phyloP scores from a whole-genome alignment of 2,329 filamentous ascomycete genomes.

The Clonostachys chloroleuca region DNA sequence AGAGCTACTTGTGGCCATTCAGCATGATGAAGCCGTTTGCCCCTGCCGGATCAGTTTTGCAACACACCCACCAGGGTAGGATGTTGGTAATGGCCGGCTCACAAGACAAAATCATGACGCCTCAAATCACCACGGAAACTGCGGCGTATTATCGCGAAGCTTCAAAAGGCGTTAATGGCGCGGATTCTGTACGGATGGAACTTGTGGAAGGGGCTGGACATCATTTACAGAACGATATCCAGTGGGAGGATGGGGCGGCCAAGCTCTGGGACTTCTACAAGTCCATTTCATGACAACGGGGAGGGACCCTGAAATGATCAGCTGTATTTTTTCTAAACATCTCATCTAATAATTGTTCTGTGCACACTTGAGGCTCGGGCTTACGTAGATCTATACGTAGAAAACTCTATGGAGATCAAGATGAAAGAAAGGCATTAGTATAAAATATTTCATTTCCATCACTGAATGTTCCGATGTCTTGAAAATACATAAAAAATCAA shows the following conservation, averaged over 20 bases:
- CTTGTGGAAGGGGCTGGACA: conserved; percentile 41
- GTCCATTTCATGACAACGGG: background rate
- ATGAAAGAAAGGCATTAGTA: too few species aligned
- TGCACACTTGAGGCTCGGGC: too few species aligned
- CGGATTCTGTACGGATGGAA: conserved; percentile 31
- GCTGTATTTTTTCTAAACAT: too few species aligned
- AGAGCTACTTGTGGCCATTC: conserved; percentile 46
- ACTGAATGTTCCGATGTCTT: too few species aligned
- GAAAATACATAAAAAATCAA: too few species aligned
- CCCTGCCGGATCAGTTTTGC: conserved; percentile 29
- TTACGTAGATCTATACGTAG: too few species aligned
- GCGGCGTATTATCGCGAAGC: background rate
- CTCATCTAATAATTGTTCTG: too few species aligned
- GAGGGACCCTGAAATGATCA: too few species aligned
- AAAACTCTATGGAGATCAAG: too few species aligned
- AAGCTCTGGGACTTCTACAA: conserved; percentile 35
- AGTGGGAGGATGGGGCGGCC: conserved; percentile 39
- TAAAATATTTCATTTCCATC: too few species aligned
- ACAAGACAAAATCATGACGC: conserved; percentile 34
- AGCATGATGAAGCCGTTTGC: conserved; percentile 41
- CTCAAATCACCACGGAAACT: conserved; percentile 17
- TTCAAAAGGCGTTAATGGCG: conserved; percentile 22
- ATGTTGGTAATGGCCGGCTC: conserved; percentile 33
- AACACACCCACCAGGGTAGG: conserved; percentile 21
- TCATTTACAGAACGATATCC: conserved; percentile 47